Evolutionary conservation across 441 rosid species (phyloP), one percentile per base, ranked within the genome.

Genomic region (Gossypium aridum): DNA sequence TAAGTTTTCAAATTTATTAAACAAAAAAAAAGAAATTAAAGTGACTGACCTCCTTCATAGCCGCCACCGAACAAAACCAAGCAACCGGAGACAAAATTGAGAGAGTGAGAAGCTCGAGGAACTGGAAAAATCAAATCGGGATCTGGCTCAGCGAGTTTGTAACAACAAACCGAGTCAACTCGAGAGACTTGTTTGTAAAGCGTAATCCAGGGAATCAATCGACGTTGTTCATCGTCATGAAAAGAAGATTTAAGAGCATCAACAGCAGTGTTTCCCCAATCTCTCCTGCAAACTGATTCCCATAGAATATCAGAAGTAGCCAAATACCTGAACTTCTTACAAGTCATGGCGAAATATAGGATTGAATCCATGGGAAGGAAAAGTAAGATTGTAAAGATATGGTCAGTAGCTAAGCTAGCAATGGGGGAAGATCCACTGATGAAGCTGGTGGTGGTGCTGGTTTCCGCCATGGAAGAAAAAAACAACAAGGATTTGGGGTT

Each of bases 101-200:
- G 91, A 75, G 97, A 89, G 86, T 95, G 99, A 75, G 99, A 95
- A 62, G 99, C 99, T 73, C 99, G 88, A 17, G 93, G 92, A 66
- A 77, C 70, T 6, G 97, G 99, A n/a, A 85, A 68, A 66, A 63
- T 47, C 64, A 81, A 79, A 45, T 83, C 81, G 9, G 62, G 75
- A 64, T 71, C 87, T 61, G 77, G 74, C 78, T 84, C 83, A 20
- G 85, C 59, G 45, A 91, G 86, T 56, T 74, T 83, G 47, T 79
- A 88, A 83, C 95, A 91, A 53, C 78, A 75, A 67, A 93, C 85
- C 7, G 90, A 84, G 70, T 91, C 96, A 53, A 95, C 83, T 76
- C 49, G 83, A 56, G 80, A 82, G 43, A 90, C 87, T 69, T 86
- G 81, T 80, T 79, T 80, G 85, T 86, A 95, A 12, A 90, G 71